Evolutionary conservation across 345 rosid species (phyloP), one percentile per base, ranked within the genome.

Genomic region (Eucalyptus sp.): DNA sequence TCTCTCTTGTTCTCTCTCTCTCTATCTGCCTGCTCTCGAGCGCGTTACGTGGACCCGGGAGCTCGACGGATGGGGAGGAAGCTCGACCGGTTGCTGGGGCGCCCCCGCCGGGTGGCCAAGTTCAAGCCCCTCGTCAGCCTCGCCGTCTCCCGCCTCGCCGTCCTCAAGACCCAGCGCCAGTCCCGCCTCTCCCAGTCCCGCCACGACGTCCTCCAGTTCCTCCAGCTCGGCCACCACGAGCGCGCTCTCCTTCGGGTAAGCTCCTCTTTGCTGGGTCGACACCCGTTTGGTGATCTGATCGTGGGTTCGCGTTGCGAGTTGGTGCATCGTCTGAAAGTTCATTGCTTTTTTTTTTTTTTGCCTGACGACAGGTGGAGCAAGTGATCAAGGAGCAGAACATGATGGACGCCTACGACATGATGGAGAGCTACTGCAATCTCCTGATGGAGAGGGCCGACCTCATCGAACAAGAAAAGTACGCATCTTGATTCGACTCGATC

Each of bases 151-250:
- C 96, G 99, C 49, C 94, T 96, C 87, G 88, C 94, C 64, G 94
- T 97, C 89, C 92, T 94, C 90, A 97, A 94, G 94, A 95, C 91
- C 93, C 97, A 95, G 88, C 98, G 96, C 62, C 95, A 93, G 41
- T 91, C 88, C 88, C 94, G 94, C 86, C 90, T 88, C 87, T 64
- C 94, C 86, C 96, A 94, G 13, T 94, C 97, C 64, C 94, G 90
- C 27, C 94, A 96, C 43, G 99, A 98, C 81, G 98, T 98, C 25
- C 86, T 94, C 79, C 95, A 96, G 93, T 95, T 98, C 90, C 99
- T 98, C 81, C 92, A 94, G 71, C 98, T 91, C 15, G 97, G 96
- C 44, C 92, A 91, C 62, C 97, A 94, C 85, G 97, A 95, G 29
- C 92, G 95, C 5, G 98, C 99, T 91, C 95, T 94, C 87, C 94